These are phyloP conservation scores for Rubia peregrina DNA, from an alignment of 305 asterid genomes.

Conservation along the genomic window DNA sequence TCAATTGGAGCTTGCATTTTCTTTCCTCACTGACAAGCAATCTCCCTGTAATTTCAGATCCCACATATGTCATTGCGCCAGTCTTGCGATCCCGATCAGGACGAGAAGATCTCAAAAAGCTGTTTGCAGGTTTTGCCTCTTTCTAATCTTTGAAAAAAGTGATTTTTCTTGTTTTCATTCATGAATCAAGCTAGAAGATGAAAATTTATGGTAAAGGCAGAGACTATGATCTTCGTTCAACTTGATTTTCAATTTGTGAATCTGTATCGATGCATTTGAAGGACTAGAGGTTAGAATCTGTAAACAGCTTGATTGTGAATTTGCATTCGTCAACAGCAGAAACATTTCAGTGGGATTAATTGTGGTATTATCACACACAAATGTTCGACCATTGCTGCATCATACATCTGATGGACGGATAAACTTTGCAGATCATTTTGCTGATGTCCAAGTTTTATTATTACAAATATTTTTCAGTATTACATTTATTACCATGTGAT, in stretches of 20 bases:
- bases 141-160: background rate
- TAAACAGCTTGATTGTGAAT: background rate
- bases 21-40: conserved; percentile 1
- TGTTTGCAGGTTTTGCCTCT: conserved; percentile 56
- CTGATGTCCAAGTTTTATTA: background rate
- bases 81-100: conserved; percentile 64
- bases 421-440: background rate
- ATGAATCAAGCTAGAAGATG: background rate
- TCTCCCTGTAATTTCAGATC: conserved; percentile 45
- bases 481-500: background rate
- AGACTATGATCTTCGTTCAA: background rate
- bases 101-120: conserved; percentile 75
- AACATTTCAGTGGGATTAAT: no score
- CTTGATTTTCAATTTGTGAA: background rate
- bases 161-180: background rate
- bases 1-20: background rate
- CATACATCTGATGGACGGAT: no score
- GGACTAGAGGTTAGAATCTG: background rate
- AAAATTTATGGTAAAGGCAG: background rate
- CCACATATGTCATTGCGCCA: conserved; percentile 79
- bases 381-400: no score
- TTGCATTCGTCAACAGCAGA: background rate
- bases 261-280: background rate
- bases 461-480: background rate
- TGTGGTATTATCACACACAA: no score